Evolutionary conservation across 306 rosid species (phyloP), one percentile per base, ranked within the genome.

Genomic region (Sesbania bispinosa): DNA sequence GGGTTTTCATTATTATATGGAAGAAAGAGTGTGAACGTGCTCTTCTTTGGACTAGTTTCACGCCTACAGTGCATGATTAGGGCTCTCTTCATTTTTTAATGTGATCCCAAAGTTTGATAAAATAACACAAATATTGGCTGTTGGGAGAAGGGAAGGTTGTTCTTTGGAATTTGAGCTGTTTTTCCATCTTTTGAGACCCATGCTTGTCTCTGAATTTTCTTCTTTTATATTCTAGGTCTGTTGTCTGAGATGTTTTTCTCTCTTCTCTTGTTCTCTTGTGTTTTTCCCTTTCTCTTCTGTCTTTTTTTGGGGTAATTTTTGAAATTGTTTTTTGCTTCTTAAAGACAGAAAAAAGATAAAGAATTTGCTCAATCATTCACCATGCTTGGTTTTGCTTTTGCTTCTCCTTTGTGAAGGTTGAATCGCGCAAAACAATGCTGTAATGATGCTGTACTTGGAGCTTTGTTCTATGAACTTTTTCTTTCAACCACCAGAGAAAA

Each of bases 121-220:
- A 53, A 85, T 27, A 24, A 77, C 82, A 79, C 60, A 41, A 67
- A 51, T 76, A 83, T 82, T 85, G 79, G 75, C 84, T 61, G 59
- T 75, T 77, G 66, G 65, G 82, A 58, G 77, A 71, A 61, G 9
- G 84, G 41, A 65, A 76, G 77, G 80, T 79, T 77, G 51, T 75
- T 73, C 88, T 83, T 90, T 81, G 97, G 80, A 86, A 73, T 62
- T 77, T 85, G 98, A 75, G 96, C 87, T 74, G 71, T 71, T 74
- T 53, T 65, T 48, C 86, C 96, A 80, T 87, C 96, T 94, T 94
- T 94, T 89, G 84, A 90, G 92, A 89, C 65, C 86, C 89, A 81
- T 86, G 94, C 92, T 78, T 88, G 90, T 88, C 88, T 87, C 73
- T 77, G 60, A 65, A 69, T 63, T 77, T 74, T 21, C 14, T 29